Evolutionary conservation across 495 filamentous ascomycete genomes (phyloP), one percentile per base, ranked within the genome.

Genomic region (Trichoderma parareesei): DNA sequence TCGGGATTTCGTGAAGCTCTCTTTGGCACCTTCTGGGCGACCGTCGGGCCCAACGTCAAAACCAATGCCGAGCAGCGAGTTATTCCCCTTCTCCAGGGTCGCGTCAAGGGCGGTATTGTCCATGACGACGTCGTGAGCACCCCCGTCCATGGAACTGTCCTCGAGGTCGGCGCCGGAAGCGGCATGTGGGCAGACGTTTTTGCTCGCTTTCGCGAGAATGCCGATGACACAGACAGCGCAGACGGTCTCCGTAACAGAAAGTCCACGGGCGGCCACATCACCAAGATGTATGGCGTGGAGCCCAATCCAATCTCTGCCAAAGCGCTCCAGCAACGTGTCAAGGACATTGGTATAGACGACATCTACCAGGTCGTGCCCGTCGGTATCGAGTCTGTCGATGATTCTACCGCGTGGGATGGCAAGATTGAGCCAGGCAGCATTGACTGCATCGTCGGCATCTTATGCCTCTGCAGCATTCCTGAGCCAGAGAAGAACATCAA

Each of bases 391-490:
- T 79, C 85, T 20, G 63, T 81, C 3, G 78, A 75, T 10, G 71
- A 78, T n/a, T 55, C 73, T 5, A 66, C 70, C 4, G 69, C 81
- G 2, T 71, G 74, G 66, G 71, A 72, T 16, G 77, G 79, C 4
- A 77, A 74, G 5, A 75, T 90, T 4, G 65, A 73, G 46, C 73
- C 69, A n/a, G 84, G 72, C 0, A 77, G 80, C 33, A 82, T 90
- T 38, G 89, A 93, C 69, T 86, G 84, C 44, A 84, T 92, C 44
- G 77, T 91, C 57, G 84, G 84, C 14, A 76, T 90, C 55, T 82
- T 88, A 10, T 90, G 90, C 60, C 77, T 93, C 5, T 93, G 89
- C 74, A 86, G 84, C 61, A 87, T 92, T 63, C 88, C 88, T 1
- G 75, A 85, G 13, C 83, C 87, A 41, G 77, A 84, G 67, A 68